Evolutionary conservation across 2,329 filamentous ascomycete species (phyloP), one percentile per base, ranked within the genome.

Genomic region (Anthostomella pinea): DNA sequence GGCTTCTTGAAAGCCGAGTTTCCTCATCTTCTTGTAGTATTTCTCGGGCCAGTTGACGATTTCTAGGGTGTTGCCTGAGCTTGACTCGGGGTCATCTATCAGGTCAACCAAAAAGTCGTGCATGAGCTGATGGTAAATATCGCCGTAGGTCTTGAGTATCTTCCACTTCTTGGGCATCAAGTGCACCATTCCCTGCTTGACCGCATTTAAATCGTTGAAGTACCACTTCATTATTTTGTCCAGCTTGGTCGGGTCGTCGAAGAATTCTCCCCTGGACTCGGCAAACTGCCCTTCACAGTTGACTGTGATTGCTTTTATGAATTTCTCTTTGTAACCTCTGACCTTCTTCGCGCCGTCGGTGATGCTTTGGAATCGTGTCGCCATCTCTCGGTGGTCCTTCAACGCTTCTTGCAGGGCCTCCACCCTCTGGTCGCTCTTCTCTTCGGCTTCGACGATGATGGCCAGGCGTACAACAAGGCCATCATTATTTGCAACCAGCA

Each of bases 101-200:
- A 89, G 80, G 17, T 72, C 79, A 35, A 94, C 69, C 8, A 98
- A 74, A 61, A 93, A 95, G 62, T 96, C 88, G 67, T 95, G 93
- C 91, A 98, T 97, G 51, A 91, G 77, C 48, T 79, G 75, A 67
- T 98, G 93, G 60, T 98, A 98, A 44, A 95, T 90, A 54, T 85
- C 78, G 41, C 82, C 84, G 62, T 95, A 98, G 1, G 86, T 93
- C 59, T 85, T 83, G 67, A 90, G 85, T 30, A 98, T 95, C 58
- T 85, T 90, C 93, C 93, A 98, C 63, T 93, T 95, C 66, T 87
- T 91, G 7, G 94, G 93, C 79, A 96, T 90, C 35, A 98, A 73
- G 18, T 80, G 79, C 42, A 85, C 79, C 87, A 98, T 95, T 56
- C 93, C 91, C 45, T 94, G 76, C 63, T 91, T 89, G 57, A 96